Base-by-base conservation (phyloP, 2,329 filamentous ascomycete species). In the Emydomyces testavorans region DNA sequence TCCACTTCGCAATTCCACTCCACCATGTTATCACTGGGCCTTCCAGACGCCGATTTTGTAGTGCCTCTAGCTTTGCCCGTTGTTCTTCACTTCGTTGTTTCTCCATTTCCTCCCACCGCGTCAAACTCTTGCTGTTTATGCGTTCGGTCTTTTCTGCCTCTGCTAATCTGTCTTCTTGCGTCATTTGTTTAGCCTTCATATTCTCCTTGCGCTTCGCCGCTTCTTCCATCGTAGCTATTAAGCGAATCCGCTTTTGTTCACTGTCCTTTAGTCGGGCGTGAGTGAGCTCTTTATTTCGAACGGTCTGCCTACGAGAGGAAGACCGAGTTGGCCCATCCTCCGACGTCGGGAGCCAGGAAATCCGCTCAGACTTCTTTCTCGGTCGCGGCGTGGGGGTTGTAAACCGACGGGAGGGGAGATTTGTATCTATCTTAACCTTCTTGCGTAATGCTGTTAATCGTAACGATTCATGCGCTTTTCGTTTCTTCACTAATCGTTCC, bases 71-170 rank as follows among this genome's bases (percentile, higher is more conserved):
- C 66, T 84, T 90, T 34, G 81, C 83, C 54, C 80, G 77, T 52
- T 90, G 77, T 60, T 94, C 85, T 58, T 90, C 86, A 55, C 89
- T 84, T 50, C 90, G 80, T 62, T 83, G 80, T 66, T 87, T 88
- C 68, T 98, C 92, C 5, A 87, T 85, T 64, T 87, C 83, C 64
- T 96, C 89, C 89, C 90, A 96, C 48, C 86, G 77, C 60, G 90
- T 95, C 60, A 94, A 69, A 65, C 83, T 96, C 73, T 86, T 93
- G 56, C 83, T 78, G 65, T 98, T 95, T 58, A 82, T 75, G 65
- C 83, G 83, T 66, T 96, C 92, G 5, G 93, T 82, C 45, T 81
- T 70, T 15, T 82, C 85, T 1, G 89, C 89, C 65, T 94, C 86
- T 23, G 79, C 81, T 23, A 95, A 73, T 31, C 88, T 78, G 62